These are phyloP conservation scores for Volvox africanus DNA, from an alignment of 139 green algal species.

Conservation along the genomic window DNA sequence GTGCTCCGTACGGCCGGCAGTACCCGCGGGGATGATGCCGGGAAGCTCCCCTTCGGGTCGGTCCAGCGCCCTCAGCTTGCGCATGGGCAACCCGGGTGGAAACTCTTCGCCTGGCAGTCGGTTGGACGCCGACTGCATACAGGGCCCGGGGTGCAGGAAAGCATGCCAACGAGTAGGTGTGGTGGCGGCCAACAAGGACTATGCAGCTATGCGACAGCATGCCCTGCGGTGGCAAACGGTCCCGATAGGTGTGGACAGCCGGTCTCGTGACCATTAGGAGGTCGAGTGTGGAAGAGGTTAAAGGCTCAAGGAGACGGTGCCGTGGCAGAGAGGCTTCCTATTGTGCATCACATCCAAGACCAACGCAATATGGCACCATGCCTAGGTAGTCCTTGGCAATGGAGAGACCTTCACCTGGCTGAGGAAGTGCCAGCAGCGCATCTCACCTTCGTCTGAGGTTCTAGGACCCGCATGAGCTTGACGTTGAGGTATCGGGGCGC, in stretches of 20 bases:
- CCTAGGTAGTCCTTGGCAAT: too few relatives aligned
- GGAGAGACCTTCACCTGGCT: too few relatives aligned
- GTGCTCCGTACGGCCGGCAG: conserved; percentile 40
- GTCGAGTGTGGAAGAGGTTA: background rate
- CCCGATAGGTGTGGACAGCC: background rate
- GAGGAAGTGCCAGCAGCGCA: too few relatives aligned
- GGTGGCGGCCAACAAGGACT: background rate
- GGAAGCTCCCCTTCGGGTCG: conserved; percentile 30
- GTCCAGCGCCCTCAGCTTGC: conserved; percentile 5
- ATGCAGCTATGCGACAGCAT: too few relatives aligned
- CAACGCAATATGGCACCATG: too few relatives aligned
- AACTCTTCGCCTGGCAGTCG: background rate
- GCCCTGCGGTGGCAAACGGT: too few relatives aligned
- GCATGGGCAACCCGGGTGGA: background rate
- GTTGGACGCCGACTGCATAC: background rate
- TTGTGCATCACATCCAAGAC: too few relatives aligned
- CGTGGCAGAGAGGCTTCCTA: too few relatives aligned
- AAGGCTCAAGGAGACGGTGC: background rate
- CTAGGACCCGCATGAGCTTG: conserved; percentile 35
- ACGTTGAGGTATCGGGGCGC: conserved; percentile 20
- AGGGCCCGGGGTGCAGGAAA: too few relatives aligned
- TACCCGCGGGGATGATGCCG: conserved; percentile 15
- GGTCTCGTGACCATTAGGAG: background rate
- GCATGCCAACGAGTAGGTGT: background rate
- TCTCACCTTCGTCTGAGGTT: background rate